A percentile compares a stretch with the other conserved stretches of the same genome.
Conservation (phyloP, 805 yeast genomes). For the Starmerella ratchasimensis region DNA sequence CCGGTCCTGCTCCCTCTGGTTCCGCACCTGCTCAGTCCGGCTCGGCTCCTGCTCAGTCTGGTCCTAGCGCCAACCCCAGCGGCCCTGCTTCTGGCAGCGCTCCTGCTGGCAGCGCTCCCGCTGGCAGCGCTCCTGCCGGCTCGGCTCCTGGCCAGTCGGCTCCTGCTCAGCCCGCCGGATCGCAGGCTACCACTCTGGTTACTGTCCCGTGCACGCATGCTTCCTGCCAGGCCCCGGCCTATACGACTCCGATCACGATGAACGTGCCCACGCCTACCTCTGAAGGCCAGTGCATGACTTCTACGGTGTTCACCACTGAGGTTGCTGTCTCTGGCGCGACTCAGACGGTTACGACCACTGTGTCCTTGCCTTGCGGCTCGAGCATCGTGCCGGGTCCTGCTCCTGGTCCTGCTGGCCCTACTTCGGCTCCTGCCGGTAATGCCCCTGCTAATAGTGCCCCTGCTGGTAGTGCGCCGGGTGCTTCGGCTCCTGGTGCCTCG, state of each 20-base stretch:
- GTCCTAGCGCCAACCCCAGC: not conserved
- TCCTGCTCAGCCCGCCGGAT: not conserved
- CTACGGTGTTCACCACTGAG: conserved; percentile 5
- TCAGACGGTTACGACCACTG: not conserved
- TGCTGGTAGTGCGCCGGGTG: too few species aligned
- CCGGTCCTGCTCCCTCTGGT: too few species aligned
- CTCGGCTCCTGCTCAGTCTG: not conserved
- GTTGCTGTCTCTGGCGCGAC: not conserved
- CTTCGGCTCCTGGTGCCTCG: too few species aligned
- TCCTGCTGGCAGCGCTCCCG: not conserved
- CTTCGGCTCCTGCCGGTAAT: too few species aligned
- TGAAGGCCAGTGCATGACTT: conserved; percentile 3
- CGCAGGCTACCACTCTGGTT: conserved; percentile 3
- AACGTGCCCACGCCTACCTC: conserved; percentile 8
- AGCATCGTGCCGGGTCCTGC: too few species aligned
- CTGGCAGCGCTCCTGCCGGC: not conserved
- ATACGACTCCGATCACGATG: conserved; percentile 8
- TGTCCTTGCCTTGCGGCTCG: conserved; percentile 4
- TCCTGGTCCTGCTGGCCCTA: too few species aligned
- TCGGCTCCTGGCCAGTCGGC: not conserved
- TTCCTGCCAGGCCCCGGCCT: conserved; percentile 5
- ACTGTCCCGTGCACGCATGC: conserved; percentile 15
- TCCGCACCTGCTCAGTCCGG: not conserved
- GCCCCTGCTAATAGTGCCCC: too few species aligned
- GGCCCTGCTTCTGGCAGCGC: too few species aligned